A percentile compares a stretch with the other conserved stretches of the same genome.
These are phyloP conservation scores for Thelephora terrestris DNA, from an alignment of 1,284 basidiomycete species.

Conservation along the genomic window DNA sequence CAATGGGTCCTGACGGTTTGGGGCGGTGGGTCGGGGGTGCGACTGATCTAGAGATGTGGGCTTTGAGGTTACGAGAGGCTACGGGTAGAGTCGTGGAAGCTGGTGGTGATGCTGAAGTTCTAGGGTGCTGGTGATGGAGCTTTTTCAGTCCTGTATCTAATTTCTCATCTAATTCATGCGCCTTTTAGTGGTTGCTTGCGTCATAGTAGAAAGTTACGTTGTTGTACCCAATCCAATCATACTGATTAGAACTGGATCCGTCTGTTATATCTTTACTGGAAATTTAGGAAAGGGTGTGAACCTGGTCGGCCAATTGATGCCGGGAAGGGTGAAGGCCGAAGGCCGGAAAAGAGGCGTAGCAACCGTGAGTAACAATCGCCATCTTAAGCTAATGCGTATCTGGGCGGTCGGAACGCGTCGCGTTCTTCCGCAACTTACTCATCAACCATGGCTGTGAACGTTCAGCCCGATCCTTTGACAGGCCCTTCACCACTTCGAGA, in stretches of 20 bases:
- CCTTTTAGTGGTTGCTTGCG: no score
- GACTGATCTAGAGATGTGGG: slow-evolving; percentile 12
- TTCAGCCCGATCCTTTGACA: slow-evolving; percentile 41
- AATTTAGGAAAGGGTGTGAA: no score
- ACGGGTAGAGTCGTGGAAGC: slow-evolving; percentile 22
- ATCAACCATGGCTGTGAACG: slow-evolving; percentile 22
- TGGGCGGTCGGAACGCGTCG: background rate
- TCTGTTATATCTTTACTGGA: no score
- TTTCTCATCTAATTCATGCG: no score
- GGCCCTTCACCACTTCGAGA: slow-evolving; percentile 62
- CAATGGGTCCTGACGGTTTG: slow-evolving; percentile 33
- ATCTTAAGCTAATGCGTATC: background rate
- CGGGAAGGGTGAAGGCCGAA: no score
- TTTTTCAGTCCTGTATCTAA: no score
- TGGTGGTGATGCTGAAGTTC: slow-evolving; percentile 24
- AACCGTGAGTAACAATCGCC: background rate
- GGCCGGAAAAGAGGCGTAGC: no score
- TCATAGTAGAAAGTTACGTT: no score
- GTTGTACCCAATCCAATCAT: no score
- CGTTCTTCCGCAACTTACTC: background rate
- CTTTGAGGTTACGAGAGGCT: slow-evolving; percentile 25
- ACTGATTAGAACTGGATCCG: no score
- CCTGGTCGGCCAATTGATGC: no score
- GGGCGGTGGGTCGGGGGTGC: no score
- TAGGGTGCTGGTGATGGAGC: slow-evolving; percentile 20